These are phyloP conservation scores for Hymenoscyphus fructigenus DNA, from an alignment of 2,329 filamentous ascomycete species.

Conservation along the genomic window DNA sequence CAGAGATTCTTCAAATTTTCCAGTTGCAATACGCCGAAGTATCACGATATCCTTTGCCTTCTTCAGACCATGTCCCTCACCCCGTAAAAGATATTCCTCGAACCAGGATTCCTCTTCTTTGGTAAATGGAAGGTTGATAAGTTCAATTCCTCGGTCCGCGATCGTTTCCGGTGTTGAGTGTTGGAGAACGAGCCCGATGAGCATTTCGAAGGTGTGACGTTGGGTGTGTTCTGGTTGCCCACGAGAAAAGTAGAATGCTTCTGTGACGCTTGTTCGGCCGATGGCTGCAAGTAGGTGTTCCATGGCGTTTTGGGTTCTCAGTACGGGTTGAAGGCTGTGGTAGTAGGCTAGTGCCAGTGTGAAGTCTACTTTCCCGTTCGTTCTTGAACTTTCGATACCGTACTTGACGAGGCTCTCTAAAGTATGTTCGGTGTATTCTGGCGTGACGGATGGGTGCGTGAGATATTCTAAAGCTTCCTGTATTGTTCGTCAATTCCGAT, in stretches of 20 bases:
- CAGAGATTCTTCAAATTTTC: slow-evolving; percentile 52
- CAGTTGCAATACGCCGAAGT: slow-evolving; percentile 70
- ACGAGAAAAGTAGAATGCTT: slow-evolving; percentile 73
- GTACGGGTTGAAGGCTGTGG: slow-evolving; percentile 69
- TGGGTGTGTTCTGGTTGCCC: slow-evolving; percentile 61
- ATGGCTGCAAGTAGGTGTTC: slow-evolving; percentile 69
- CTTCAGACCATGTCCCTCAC: slow-evolving; percentile 62
- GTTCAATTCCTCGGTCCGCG: slow-evolving; percentile 62
- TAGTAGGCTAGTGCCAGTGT: slow-evolving; percentile 75
- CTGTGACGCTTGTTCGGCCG: slow-evolving; percentile 63
- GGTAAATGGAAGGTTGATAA: slow-evolving; percentile 72
- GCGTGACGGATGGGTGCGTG: slow-evolving; percentile 74
- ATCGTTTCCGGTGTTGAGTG: slow-evolving; percentile 40
- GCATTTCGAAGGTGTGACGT: slow-evolving; percentile 62
- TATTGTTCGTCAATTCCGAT: slow-evolving; percentile 26
- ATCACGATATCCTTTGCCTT: slow-evolving; percentile 71
- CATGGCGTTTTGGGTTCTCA: slow-evolving; percentile 63
- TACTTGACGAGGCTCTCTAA: slow-evolving; percentile 62
- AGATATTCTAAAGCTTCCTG: slow-evolving; percentile 71
- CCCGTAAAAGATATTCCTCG: slow-evolving; percentile 63
- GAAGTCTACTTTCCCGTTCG: slow-evolving; percentile 58
- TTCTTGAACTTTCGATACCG: not conserved
- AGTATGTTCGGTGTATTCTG: slow-evolving; percentile 83
- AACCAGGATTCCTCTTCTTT: slow-evolving; percentile 72
- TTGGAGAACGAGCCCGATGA: slow-evolving; percentile 59